These are phyloP conservation scores for Huntiella omanensis DNA, from an alignment of 2,329 filamentous ascomycete genomes.

Conservation along the genomic window DNA sequence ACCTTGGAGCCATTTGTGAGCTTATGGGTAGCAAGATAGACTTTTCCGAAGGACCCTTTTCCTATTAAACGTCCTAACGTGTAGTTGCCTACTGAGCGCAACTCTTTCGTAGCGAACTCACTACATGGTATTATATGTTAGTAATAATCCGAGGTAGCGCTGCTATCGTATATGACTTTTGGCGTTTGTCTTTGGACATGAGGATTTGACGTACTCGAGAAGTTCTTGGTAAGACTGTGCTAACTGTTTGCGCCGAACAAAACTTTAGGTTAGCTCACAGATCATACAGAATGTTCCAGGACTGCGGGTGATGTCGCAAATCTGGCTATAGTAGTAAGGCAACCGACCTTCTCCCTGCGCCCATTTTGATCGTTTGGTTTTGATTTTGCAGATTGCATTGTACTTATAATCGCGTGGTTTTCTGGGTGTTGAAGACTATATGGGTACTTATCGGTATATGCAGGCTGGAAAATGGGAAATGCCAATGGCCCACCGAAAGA, in stretches of 20 bases:
- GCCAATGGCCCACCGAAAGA: background rate
- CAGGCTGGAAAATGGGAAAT: too few species aligned
- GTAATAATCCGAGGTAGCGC: background rate
- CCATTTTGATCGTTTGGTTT: constrained; percentile 35
- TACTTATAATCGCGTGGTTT: too few species aligned
- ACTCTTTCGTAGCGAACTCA: constrained; percentile 83
- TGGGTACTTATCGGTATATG: too few species aligned
- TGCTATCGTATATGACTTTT: background rate
- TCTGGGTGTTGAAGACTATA: too few species aligned
- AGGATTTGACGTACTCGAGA: constrained; percentile 50
- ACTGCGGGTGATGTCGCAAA: background rate
- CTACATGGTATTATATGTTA: constrained; percentile 28
- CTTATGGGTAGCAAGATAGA: constrained; percentile 89
- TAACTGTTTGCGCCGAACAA: constrained; percentile 39
- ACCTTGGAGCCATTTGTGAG: constrained; percentile 98
- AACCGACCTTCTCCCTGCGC: constrained; percentile 38
- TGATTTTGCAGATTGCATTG: constrained; percentile 34
- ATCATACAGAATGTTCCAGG: background rate
- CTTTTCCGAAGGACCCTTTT: constrained; percentile 95
- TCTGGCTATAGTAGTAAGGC: background rate
- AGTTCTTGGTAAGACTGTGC: constrained; percentile 92
- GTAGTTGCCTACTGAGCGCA: constrained; percentile 89
- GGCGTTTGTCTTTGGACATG: background rate
- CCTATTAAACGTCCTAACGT: constrained; percentile 79
- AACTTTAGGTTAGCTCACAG: too few species aligned